A percentile compares a stretch with the other conserved stretches of the same genome.
Conservation (phyloP, 2,329 filamentous ascomycete species). For the Aspergillus costaricaensis region DNA sequence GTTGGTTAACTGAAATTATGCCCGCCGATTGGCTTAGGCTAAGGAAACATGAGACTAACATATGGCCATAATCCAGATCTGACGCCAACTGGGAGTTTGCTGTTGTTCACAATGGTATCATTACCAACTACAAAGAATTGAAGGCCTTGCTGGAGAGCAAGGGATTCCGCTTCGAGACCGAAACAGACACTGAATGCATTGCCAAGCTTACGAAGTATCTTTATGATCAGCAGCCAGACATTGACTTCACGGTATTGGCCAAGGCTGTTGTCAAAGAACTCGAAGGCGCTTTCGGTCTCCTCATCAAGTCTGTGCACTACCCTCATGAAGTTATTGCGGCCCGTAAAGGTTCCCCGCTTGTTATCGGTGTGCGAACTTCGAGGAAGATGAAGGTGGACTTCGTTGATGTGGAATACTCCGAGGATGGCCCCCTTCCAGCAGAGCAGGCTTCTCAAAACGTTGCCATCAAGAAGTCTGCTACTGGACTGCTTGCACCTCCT, state of each 20-base stretch:
- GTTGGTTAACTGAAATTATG: constrained; percentile 54
- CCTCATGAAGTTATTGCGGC: constrained; percentile 97
- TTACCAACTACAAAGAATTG: constrained; percentile 99
- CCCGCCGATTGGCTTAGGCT: too few relatives aligned
- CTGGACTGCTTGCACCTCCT: constrained; percentile 76
- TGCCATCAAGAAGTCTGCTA: constrained; percentile 85
- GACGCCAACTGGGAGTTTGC: constrained; percentile 95
- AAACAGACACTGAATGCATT: constrained; percentile 99
- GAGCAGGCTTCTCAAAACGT: constrained; percentile 96
- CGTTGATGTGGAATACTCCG: constrained; percentile 95
- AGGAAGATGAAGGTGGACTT: constrained; percentile 99
- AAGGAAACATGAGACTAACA: not conserved
- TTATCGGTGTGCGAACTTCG: constrained; percentile 93
- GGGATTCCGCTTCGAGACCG: constrained; percentile 98
- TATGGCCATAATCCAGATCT: constrained; percentile 60
- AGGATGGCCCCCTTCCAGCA: constrained; percentile 83
- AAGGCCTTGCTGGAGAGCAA: constrained; percentile 90
- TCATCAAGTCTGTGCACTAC: constrained; percentile 98
- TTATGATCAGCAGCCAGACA: constrained; percentile 88
- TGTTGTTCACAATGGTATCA: constrained; percentile 99
- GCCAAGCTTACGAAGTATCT: constrained; percentile 99
- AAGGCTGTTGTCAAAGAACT: constrained; percentile 99
- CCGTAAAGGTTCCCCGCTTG: constrained; percentile 95
- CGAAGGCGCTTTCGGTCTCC: constrained; percentile 92
- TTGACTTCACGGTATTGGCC: constrained; percentile 93